phyloP scores from a whole-genome alignment of 78 protist species.

The Pigoraptor vietnamica region DNA sequence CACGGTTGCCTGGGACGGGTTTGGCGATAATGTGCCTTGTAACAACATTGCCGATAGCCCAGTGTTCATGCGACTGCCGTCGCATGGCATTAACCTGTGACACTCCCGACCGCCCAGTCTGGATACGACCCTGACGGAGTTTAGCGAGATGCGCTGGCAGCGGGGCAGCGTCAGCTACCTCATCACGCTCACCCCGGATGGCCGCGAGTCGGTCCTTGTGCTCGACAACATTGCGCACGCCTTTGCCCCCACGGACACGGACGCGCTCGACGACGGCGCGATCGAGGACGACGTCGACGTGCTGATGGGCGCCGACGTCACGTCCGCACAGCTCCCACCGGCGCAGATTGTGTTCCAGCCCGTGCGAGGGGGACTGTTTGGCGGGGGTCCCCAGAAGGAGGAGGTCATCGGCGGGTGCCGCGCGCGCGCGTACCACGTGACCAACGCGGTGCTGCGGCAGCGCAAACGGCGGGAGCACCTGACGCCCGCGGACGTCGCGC shows the following conservation, averaged over 20 bases:
- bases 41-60: no score
- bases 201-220: background rate
- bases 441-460: background rate
- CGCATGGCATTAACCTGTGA: no score
- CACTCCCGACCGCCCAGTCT: no score
- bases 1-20: no score
- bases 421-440: background rate
- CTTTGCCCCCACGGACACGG: background rate
- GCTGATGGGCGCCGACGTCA: background rate
- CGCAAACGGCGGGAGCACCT: constrained; percentile 3
- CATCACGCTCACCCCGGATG: background rate
- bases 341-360: background rate
- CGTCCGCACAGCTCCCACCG: background rate
- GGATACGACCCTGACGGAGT: background rate
- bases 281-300: background rate
- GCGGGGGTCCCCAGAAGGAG: background rate
- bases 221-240: background rate
- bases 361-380: background rate
- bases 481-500: background rate
- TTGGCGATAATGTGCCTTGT: no score
- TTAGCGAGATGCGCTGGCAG: background rate
- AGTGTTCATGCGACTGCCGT: no score
- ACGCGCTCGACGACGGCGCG: background rate
- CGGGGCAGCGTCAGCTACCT: background rate
- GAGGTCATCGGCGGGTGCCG: background rate